Base-by-base conservation (phyloP, 768 basidiomycete genomes). In the Gyrodon lividus region DNA sequence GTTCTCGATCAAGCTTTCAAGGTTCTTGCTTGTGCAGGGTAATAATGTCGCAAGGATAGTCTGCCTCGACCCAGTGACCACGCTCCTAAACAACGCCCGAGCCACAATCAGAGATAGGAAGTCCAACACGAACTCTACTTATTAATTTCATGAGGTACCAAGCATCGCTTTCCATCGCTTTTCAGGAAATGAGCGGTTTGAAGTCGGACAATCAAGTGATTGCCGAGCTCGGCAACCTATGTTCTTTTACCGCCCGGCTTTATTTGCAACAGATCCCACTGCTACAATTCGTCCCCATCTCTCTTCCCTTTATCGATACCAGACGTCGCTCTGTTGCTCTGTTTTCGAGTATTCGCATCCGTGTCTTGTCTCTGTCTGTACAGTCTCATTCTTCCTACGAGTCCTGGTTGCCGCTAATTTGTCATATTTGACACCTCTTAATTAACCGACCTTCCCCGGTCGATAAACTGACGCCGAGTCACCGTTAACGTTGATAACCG, bases 181-280 rank as follows among this genome's bases (percentile, higher is more conserved):
- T 40, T 67, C 38, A 39, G 64, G 66, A 46, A 67, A 35, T 68
- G 66, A 62, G 66, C 66, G 64, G 67, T 57, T 64, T 62, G 48
- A 67, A 63, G 63, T 67, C 67, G 67, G 67, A 67, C 57, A 67
- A 53, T 54, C 57, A 65, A 65, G 43, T 71, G 67, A 69, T 69
- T 67, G 68, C 68, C 68, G 68, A 57, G 52, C 52, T 68, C 68
- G 68, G 69, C 69, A 69, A 71, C 64, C 61, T 55, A 70, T 42
- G 63, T 65, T 69, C 60, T 61, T 65, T 67, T 61, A 58, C 65
- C 68, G 68, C 69, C 60, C 61, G 69, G 69, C 69, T 71, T 69
- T 69, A 69, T 71, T 69, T 69, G 63, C 69, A 58, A 71, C 69
- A 70, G 70, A 59, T 70, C 67, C 63, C 68, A 70, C 67, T 70